Conservation (phyloP, 805 yeast genomes). For the Schwanniomyces yamadae region DNA sequence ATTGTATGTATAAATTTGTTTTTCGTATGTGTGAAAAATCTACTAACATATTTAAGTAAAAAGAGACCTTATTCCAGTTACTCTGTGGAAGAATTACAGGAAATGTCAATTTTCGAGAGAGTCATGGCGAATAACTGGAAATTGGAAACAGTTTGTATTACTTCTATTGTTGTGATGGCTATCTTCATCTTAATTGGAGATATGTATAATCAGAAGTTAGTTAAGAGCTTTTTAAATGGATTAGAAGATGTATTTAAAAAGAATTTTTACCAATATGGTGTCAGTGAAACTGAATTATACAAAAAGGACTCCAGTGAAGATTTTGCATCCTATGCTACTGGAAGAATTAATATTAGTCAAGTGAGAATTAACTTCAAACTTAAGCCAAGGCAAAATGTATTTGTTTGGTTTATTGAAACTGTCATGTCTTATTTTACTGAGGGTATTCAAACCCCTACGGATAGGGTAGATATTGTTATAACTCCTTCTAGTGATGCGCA, state of each 20-base stretch:
- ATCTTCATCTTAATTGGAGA: constrained; percentile 59
- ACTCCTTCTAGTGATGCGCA: constrained; percentile 48
- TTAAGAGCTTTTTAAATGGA: constrained; percentile 50
- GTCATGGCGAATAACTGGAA: constrained; percentile 68
- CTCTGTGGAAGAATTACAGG: constrained; percentile 53
- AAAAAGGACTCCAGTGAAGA: constrained; percentile 63
- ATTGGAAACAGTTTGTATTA: constrained; percentile 60
- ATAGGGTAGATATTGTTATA: constrained; percentile 62
- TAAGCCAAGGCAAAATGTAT: constrained; percentile 76
- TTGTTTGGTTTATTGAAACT: constrained; percentile 64
- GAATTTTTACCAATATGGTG: constrained; percentile 81
- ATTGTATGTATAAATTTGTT: no score
- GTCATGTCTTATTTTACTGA: constrained; percentile 57
- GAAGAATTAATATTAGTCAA: constrained; percentile 73
- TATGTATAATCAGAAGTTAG: constrained; percentile 53
- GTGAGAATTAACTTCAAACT: constrained; percentile 61
- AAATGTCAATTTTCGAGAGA: constrained; percentile 60
- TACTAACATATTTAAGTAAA: constrained; percentile 2
- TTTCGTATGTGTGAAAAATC: not conserved
- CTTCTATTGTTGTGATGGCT: constrained; percentile 49
- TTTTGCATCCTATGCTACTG: constrained; percentile 79
- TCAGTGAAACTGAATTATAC: constrained; percentile 41
- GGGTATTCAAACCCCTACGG: constrained; percentile 53
- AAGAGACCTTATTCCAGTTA: constrained; percentile 21
- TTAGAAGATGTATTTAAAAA: constrained; percentile 53